phyloP scores from a whole-genome alignment of 1,284 basidiomycete species.

The Apiotrichum sp. region DNA sequence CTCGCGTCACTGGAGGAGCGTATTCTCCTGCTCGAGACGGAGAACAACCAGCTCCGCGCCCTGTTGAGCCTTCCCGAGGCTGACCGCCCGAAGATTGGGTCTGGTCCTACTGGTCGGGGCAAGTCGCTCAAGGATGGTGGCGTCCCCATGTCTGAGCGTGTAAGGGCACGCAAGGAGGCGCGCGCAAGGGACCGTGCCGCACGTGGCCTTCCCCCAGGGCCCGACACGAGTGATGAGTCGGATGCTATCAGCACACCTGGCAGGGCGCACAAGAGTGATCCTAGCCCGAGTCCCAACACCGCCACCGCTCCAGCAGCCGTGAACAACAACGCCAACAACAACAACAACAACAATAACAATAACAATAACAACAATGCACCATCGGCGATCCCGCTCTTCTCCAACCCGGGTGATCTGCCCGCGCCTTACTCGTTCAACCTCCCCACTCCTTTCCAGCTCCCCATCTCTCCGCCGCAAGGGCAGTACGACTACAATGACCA shows the following conservation, averaged over 20 bases:
- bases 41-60: slow-evolving; percentile 70
- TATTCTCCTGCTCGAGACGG: slow-evolving; percentile 74
- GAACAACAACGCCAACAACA: neutral
- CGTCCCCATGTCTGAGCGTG: slow-evolving; percentile 47
- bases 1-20: slow-evolving; percentile 75
- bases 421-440: slow-evolving; percentile 37
- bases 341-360: slow-evolving; percentile 2
- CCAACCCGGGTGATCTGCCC: slow-evolving; percentile 18
- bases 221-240: slow-evolving; percentile 16
- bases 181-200: slow-evolving; percentile 35
- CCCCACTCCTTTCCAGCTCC: slow-evolving; percentile 37
- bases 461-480: slow-evolving; percentile 27
- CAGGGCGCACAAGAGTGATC: no score
- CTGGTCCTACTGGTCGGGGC: slow-evolving; percentile 47
- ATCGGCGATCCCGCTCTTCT: slow-evolving; percentile 15
- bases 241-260: neutral
- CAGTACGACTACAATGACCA: slow-evolving; percentile 17
- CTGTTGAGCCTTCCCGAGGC: slow-evolving; percentile 66
- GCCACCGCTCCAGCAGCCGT: no score
- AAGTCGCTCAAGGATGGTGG: slow-evolving; percentile 47
- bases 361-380: neutral
- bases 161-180: slow-evolving; percentile 45
- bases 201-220: slow-evolving; percentile 16
- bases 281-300: no score
- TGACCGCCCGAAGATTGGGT: slow-evolving; percentile 42